These are phyloP conservation scores for Fusarium secorum DNA, from an alignment of 2,329 filamentous ascomycete species.

Conservation along the genomic window DNA sequence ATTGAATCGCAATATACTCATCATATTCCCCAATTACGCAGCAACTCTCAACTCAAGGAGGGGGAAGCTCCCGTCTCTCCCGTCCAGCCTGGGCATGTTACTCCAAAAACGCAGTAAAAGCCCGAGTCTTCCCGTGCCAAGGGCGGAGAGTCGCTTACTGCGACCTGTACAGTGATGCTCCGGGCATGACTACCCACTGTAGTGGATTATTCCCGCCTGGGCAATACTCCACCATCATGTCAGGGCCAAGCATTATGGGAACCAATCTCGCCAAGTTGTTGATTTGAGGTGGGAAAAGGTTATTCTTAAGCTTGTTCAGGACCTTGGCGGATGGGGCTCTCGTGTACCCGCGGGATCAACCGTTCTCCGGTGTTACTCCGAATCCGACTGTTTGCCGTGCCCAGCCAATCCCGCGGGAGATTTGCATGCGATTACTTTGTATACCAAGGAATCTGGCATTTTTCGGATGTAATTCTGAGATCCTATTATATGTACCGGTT, in stretches of 20 bases:
- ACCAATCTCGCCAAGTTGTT: background rate
- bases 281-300: background rate
- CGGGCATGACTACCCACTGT: background rate
- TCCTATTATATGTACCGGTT: too few species aligned
- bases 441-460: background rate
- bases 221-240: background rate
- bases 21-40: background rate
- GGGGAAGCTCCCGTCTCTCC: background rate
- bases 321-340: background rate
- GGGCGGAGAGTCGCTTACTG: background rate
- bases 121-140: conserved; percentile 1
- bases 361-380: background rate
- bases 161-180: background rate
- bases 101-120: background rate
- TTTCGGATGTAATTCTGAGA: background rate
- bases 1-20: background rate
- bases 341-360: conserved; percentile 4
- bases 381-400: background rate
- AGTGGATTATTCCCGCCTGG: background rate
- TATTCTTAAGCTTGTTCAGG: background rate
- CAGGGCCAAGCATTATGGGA: background rate
- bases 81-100: background rate
- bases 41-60: too few species aligned
- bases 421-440: background rate
- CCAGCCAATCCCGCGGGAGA: conserved; percentile 5